Percentiles rank a stretch among this genome's conserved stretches.
phyloP scores from a whole-genome alignment of 2,329 filamentous ascomycete species.

The Diaporthe vaccinii region DNA sequence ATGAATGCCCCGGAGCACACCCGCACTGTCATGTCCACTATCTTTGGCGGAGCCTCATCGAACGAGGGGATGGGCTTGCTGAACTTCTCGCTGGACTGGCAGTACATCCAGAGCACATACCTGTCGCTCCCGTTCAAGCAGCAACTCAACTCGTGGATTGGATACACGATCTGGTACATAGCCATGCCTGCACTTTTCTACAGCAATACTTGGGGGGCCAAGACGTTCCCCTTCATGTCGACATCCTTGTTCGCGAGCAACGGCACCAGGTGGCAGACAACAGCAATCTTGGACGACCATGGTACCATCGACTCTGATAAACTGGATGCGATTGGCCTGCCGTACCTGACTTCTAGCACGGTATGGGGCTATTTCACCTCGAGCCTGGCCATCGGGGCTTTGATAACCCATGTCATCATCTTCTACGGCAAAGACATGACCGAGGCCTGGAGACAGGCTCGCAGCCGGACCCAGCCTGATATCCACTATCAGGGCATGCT shows the following conservation, averaged over 20 bases:
- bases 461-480: slow-evolving; percentile 6
- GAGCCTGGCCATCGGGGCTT: slow-evolving; percentile 8
- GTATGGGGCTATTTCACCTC: slow-evolving; percentile 26
- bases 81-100: slow-evolving; percentile 22
- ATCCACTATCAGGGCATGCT: slow-evolving; percentile 19
- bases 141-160: slow-evolving; percentile 16
- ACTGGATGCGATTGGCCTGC: background rate
- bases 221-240: slow-evolving; percentile 58
- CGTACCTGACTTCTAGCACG: background rate
- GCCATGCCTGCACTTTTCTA: slow-evolving; percentile 46
- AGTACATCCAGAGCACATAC: slow-evolving; percentile 25
- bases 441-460: slow-evolving; percentile 6
- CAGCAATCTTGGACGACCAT: background rate
- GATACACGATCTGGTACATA: slow-evolving; percentile 12
- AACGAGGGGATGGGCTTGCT: slow-evolving; percentile 14
- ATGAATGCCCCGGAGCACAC: background rate
- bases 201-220: slow-evolving; percentile 56
- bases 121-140: slow-evolving; percentile 14
- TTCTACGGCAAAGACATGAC: slow-evolving; percentile 15
- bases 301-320: background rate
- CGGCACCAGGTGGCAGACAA: slow-evolving; percentile 18
- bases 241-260: slow-evolving; percentile 16
- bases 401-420: background rate
- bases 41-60: slow-evolving; percentile 6
- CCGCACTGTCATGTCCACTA: slow-evolving; percentile 10